Conservation (phyloP, 331 rosid species). For the Spiraea crenata region DNA sequence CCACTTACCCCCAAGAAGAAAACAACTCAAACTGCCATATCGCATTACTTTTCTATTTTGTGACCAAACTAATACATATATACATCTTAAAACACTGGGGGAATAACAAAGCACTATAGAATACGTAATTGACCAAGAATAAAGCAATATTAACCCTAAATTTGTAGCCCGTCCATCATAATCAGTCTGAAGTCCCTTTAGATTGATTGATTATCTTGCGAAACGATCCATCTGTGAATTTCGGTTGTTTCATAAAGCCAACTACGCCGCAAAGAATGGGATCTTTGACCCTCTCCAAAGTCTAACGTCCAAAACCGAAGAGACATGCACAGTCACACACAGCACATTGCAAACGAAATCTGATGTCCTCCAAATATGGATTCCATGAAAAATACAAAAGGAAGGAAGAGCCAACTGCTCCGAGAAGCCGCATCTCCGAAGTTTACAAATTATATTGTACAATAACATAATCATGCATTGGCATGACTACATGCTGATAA, state of each 20-base stretch:
- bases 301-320: background rate
- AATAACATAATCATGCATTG: background rate
- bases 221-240: background rate
- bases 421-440: conserved; percentile 33
- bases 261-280: conserved; percentile 11
- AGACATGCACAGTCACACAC: background rate
- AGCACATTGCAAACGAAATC: background rate
- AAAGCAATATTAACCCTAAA: background rate
- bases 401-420: conserved; percentile 9
- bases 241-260: background rate
- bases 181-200: background rate
- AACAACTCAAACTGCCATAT: conserved; percentile 30
- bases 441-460: background rate
- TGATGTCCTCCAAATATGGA: background rate
- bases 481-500: background rate
- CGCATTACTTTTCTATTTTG: background rate
- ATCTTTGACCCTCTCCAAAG: conserved; percentile 12
- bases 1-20: background rate
- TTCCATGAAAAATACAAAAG: background rate
- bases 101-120: too few relatives aligned
- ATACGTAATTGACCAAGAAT: background rate
- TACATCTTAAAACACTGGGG: background rate
- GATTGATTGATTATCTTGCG: too few relatives aligned
- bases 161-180: too few relatives aligned
- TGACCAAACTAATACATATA: conserved; percentile 5